Evolutionary conservation across 306 rosid species (phyloP), one percentile per base, ranked within the genome.

Genomic region (Rosa multiflora): DNA sequence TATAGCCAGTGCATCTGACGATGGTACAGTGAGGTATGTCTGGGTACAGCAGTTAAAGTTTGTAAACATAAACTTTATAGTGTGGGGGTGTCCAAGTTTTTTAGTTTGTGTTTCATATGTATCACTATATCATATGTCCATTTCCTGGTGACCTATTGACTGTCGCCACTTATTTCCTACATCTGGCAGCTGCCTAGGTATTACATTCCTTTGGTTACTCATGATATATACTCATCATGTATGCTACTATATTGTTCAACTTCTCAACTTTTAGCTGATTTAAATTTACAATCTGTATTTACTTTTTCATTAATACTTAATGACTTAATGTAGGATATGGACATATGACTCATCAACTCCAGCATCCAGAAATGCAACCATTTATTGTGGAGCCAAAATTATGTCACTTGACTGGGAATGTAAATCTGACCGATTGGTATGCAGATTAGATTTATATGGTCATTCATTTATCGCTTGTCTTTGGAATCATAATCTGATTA

Each of bases 371-470:
- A 94, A 94, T 84, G 99, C 99, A 77, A 94, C 99, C 74, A 94
- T 94, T 66, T 94, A 92, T 81, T 92, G 99, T 80, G 99, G 97
- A 77, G 85, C 99, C 43, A 96, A 94, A 85, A 88, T 92, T 29
- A 74, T 91, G 89, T 92, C 97, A 6, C 94, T 94, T 77, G 99
- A 94, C 78, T 94, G 97, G 99, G 99, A 94, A 77, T 92, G 97
- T 84, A 94, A 94, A 90, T 94, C 99, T 43, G 97, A 92, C 66
- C 94, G 97, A 82, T 80, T 94, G 91, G 99, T 94, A 94, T 76
- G 97, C 77, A 83, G 75, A 78, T 80, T 82, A 75, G 59, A 76
- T 73, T 76, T 63, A 73, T 59, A 52, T 40, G 11, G 52, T 77
- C 49, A 66, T 48, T 17, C 29, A 73, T 15, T 43, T 47, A 73